These are phyloP conservation scores for Globisporangium cylindrosporum DNA, from an alignment of 352 stramenopile species.

Conservation along the genomic window DNA sequence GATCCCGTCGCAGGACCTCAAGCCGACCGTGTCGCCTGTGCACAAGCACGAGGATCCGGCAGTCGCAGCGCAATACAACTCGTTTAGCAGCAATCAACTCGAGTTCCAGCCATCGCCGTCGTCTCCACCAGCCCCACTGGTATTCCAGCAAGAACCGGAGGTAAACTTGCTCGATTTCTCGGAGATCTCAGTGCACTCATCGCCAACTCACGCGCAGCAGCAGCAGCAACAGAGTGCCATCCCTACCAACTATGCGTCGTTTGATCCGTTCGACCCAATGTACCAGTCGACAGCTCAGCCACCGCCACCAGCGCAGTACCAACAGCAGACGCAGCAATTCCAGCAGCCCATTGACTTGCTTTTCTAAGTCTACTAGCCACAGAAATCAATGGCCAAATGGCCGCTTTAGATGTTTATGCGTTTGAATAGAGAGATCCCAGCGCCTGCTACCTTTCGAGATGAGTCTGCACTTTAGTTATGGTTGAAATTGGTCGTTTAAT, in stretches of 20 bases:
- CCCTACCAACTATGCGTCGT: conserved; percentile 10
- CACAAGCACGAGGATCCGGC: conserved; percentile 7
- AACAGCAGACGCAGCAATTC: conserved; percentile 15
- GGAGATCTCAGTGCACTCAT: conserved; percentile 51
- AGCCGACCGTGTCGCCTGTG: conserved; percentile 7
- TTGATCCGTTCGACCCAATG: conserved; percentile 19
- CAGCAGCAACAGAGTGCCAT: conserved; percentile 16
- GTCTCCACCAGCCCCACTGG: conserved; percentile 1
- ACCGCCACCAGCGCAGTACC: conserved; percentile 22
- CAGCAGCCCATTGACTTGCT: conserved; percentile 40
- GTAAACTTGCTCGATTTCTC: conserved; percentile 69
- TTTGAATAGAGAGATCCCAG: not conserved
- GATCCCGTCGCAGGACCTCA: conserved; percentile 20
- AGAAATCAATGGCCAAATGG: not conserved
- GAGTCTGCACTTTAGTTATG: not conserved
- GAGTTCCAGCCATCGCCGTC: conserved; percentile 13
- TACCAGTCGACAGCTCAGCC: conserved; percentile 16
- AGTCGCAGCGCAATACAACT: not conserved
- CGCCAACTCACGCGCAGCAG: conserved; percentile 33
- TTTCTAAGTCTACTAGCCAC: conserved; percentile 23
- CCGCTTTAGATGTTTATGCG: not conserved
- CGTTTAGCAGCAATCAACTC: conserved; percentile 12
- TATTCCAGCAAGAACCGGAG: conserved; percentile 15
- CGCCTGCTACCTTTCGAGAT: not conserved
- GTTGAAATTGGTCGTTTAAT: not conserved